Evolutionary conservation across 2,329 filamentous ascomycete genomes (phyloP).

Genomic region (Paraphoma sp.): DNA sequence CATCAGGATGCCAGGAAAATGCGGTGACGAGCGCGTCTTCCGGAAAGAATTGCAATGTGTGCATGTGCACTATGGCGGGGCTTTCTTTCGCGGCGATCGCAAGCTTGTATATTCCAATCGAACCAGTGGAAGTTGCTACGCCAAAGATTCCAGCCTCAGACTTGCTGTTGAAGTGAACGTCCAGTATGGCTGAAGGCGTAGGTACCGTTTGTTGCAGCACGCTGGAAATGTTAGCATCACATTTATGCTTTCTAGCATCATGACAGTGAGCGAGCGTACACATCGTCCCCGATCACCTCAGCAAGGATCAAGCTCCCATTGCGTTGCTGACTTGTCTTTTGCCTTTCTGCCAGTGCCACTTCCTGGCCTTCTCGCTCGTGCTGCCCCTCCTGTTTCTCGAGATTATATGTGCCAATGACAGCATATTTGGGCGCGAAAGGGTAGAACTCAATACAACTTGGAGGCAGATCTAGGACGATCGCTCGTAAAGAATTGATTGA

Average conservation of each 20-base stretch:
- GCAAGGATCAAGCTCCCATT: slow-evolving; percentile 78
- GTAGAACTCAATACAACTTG: slow-evolving; percentile 80
- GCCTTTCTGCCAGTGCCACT: slow-evolving; percentile 23
- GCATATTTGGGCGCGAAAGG: slow-evolving; percentile 69
- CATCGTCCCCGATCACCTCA: slow-evolving; percentile 56
- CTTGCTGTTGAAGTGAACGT: slow-evolving; percentile 75
- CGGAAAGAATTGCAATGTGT: slow-evolving; percentile 58
- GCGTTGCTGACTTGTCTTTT: slow-evolving; percentile 63
- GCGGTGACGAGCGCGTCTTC: slow-evolving; percentile 72
- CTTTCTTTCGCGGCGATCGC: slow-evolving; percentile 10
- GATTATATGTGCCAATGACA: slow-evolving; percentile 83
- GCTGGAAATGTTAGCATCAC: slow-evolving; percentile 6
- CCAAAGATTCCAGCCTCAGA: slow-evolving; percentile 65
- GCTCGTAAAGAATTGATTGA: slow-evolving; percentile 55
- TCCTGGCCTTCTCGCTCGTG: slow-evolving; percentile 28
- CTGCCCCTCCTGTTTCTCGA: slow-evolving; percentile 60
- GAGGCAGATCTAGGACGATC: slow-evolving; percentile 69
- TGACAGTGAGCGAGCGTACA: slow-evolving; percentile 59
- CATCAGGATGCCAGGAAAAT: slow-evolving; percentile 73
- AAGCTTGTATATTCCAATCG: slow-evolving; percentile 69
- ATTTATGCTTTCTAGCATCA: neutral
- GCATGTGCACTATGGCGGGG: slow-evolving; percentile 37
- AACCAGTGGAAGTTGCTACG: slow-evolving; percentile 78
- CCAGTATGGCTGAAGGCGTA: slow-evolving; percentile 78
- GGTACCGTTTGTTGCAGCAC: slow-evolving; percentile 62